Evolutionary conservation across 805 yeast species (phyloP).

Genomic region (Ogataea methylovora): DNA sequence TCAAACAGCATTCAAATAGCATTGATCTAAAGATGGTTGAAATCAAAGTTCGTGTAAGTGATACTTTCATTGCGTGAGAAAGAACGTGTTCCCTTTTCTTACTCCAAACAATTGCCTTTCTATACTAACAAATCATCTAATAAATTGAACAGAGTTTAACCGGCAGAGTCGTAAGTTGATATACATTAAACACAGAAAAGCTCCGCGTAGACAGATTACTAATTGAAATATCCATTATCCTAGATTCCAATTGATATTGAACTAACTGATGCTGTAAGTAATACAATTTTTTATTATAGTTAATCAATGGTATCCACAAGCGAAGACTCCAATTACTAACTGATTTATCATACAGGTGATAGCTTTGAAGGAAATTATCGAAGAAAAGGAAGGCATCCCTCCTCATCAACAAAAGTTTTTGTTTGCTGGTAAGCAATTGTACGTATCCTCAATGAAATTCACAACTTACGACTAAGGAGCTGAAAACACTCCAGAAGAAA

Average conservation of each 20-base stretch:
- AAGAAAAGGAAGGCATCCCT: slow-evolving; percentile 95
- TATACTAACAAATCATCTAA: not conserved
- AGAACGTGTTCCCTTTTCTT: not conserved
- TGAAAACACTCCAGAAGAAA: not conserved
- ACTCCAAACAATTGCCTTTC: not conserved
- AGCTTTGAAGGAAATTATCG: slow-evolving; percentile 82
- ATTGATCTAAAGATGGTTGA: slow-evolving; percentile 14
- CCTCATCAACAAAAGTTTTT: slow-evolving; percentile 92
- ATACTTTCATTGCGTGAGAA: no score
- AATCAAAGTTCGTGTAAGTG: slow-evolving; percentile 26
- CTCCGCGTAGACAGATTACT: not conserved
- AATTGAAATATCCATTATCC: not conserved
- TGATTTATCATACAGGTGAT: slow-evolving; percentile 26
- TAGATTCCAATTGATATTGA: slow-evolving; percentile 69
- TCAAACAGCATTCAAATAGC: no score
- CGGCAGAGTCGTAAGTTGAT: slow-evolving; percentile 57
- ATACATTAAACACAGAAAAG: not conserved
- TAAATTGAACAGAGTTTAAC: slow-evolving; percentile 52
- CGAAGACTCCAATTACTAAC: slow-evolving; percentile 16
- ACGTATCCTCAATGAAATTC: slow-evolving; percentile 23
- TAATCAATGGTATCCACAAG: no score
- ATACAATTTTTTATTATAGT: no score
- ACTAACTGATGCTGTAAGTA: slow-evolving; percentile 52
- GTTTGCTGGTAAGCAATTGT: slow-evolving; percentile 86
- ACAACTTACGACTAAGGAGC: not conserved